Percentiles rank a stretch among this genome's conserved stretches.
Evolutionary conservation across 116 monocot species (phyloP).

Genomic region (Posidonia oceanica): DNA sequence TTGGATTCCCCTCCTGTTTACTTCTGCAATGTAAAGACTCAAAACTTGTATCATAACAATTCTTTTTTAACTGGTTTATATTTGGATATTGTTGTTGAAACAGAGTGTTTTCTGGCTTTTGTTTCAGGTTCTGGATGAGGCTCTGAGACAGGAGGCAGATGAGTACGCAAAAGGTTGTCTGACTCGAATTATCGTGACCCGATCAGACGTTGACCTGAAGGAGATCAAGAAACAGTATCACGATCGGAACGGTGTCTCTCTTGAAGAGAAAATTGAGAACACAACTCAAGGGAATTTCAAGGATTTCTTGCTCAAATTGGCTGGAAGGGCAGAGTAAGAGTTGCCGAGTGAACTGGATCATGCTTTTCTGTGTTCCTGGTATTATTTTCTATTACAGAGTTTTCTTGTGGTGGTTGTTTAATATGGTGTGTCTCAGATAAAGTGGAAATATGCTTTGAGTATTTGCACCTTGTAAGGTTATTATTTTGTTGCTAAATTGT

Average conservation of each 20-base stretch:
- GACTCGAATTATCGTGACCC: constrained; percentile 36
- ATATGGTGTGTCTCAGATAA: too few relatives aligned
- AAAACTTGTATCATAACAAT: background rate
- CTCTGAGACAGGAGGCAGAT: constrained; percentile 34
- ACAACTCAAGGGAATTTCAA: constrained; percentile 39
- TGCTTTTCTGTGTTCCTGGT: too few relatives aligned
- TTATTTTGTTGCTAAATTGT: too few relatives aligned
- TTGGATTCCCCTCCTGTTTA: constrained; percentile 1
- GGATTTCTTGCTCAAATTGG: constrained; percentile 43
- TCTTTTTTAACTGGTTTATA: too few relatives aligned
- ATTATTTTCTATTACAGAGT: too few relatives aligned
- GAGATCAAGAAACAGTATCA: constrained; percentile 43
- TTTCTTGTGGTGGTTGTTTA: too few relatives aligned
- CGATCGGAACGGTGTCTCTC: constrained; percentile 20
- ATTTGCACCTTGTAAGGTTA: too few relatives aligned
- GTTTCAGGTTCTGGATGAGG: constrained; percentile 33
- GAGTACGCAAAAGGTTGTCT: constrained; percentile 24
- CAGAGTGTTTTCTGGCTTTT: background rate
- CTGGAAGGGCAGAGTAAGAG: constrained; percentile 10
- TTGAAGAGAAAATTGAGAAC: constrained; percentile 33
- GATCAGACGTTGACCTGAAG: constrained; percentile 52
- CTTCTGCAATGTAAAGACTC: background rate
- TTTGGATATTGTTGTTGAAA: too few relatives aligned
- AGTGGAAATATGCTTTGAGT: too few relatives aligned
- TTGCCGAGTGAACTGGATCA: background rate